Evolutionary conservation across 2,329 filamentous ascomycete species (phyloP), one percentile per base, ranked within the genome.

Genomic region (Penicillium sclerotigenum): DNA sequence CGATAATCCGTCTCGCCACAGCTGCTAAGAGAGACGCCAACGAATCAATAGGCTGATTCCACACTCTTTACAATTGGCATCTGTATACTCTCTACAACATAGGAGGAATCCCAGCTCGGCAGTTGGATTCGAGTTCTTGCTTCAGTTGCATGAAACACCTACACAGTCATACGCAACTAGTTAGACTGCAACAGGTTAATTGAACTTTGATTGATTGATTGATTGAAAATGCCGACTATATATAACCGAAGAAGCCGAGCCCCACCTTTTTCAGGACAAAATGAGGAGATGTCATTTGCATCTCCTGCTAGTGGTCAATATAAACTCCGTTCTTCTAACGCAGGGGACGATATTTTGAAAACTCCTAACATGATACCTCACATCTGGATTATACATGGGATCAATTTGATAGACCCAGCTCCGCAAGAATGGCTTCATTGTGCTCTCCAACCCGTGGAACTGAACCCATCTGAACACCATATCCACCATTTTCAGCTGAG

Each of bases 361-460:
- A 46, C n/a, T 22, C 51, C 47, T n/a, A 54, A 54, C 38, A 13
- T 41, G 22, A 40, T 31, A 5, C 13, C 59, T n/a, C 43, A 54
- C 4, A 26, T 14, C 14, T 31, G 11, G 1, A 5, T 13, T 24
- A 5, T 53, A 53, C 5, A 53, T 33, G 0, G 7, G 14, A 33
- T 46, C 26, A 52, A 51, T 36, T n/a, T 9, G 28, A 47, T 33
- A 62, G 24, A 3, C 75, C 75, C 57, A 81, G 70, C 58, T 81
- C 79, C 8, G 66, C 64, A n/a, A 80, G 58, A 54, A 81, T 80
- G 9, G 70, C 65, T 38, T 75, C 65, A 60, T 79, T 82, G 57
- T 83, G 80, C 65, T 83, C 75, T 0, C 81, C 81, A 31, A 82
- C 72, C 4, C 62, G 65, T 3, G 81, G 81, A 26, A 83, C 75